phyloP scores from a whole-genome alignment of 73 alveolate species.

The Symbiodinium pilosum region DNA sequence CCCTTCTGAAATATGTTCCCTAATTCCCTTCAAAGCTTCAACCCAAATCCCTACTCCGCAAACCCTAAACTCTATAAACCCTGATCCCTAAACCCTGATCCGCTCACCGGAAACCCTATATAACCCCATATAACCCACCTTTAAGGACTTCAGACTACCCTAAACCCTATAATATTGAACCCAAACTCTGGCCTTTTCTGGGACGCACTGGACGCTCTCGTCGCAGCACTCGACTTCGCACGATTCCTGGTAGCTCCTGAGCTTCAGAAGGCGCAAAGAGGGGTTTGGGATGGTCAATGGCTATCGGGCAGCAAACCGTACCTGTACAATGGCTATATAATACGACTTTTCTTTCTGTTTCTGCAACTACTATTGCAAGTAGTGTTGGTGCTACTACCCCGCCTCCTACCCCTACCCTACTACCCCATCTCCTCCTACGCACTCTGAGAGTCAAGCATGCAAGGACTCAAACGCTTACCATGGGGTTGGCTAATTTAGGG shows the following conservation, averaged over 20 bases:
- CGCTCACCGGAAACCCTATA: not conserved
- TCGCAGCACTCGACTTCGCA: slow-evolving; percentile 88
- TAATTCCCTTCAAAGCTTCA: no score
- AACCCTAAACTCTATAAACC: not conserved
- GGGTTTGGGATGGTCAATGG: no score
- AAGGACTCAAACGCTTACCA: not conserved
- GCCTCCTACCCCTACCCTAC: no score
- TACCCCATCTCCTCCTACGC: no score
- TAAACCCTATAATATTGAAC: not conserved
- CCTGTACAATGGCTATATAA: no score
- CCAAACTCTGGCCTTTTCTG: slow-evolving; percentile 5
- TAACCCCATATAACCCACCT: not conserved
- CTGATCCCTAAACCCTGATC: not conserved
- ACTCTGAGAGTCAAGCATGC: no score
- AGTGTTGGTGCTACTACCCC: no score
- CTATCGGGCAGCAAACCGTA: no score
- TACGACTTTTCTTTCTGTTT: no score
- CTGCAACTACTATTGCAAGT: no score
- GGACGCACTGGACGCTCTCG: slow-evolving; percentile 68
- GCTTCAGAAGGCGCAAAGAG: no score
- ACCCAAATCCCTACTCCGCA: not conserved
- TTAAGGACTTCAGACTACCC: not conserved
- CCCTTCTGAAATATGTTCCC: no score
- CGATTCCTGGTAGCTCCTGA: slow-evolving; percentile 58
- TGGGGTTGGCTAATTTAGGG: not conserved